Base-by-base conservation (phyloP, 1,284 basidiomycete genomes). In the Ustilago hordei region DNA sequence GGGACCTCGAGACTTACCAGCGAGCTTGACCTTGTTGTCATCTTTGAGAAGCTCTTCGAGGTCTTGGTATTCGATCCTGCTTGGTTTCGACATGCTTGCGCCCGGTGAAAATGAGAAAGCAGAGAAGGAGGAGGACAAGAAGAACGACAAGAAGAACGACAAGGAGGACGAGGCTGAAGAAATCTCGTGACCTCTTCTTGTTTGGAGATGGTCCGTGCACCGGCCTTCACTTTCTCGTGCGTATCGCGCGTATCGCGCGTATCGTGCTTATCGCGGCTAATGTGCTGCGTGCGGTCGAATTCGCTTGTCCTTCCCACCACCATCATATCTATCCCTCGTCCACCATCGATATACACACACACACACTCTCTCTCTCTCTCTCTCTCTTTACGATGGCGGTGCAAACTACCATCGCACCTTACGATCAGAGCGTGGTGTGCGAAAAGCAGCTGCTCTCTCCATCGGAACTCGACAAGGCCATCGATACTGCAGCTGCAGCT, bases 1-100 rank as follows among this genome's bases (percentile, higher is more conserved):
- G 36, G 57, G 45, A 23, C 0, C 12, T 23, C 11, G 28, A 13
- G 38, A 45, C 60, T 61, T 43, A 61, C 60, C 60, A 55, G 94
- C 95, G 35, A 98, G 93, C 87, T 97, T 97, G 84, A 98, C 91
- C 87, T 95, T 96, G 86, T 88, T 90, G 86, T 95, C 93, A 81
- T 90, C 28, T 60, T 84, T 79, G 61, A 95, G 88, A 28, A 84
- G 75, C 50, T 66, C 62, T 54, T 75, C 80, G 43, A 81, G 65
- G 17, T 81, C 77, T 31, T 55, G 8, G 59, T 77, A 79, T 11
- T 56, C 62, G 63, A 76, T 54, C 2, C 23, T 28, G 23, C 23
- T 28, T 17, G 62, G 45, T 45, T 62, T 60, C n/a, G 75, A 57
- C 69, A 77, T 69, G 50, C 34, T 28, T n/a, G 15, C 19, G 39